Evolutionary conservation across 78 protist species (phyloP), one percentile per base, ranked within the genome.

Genomic region (Polysphondylium violaceum): DNA sequence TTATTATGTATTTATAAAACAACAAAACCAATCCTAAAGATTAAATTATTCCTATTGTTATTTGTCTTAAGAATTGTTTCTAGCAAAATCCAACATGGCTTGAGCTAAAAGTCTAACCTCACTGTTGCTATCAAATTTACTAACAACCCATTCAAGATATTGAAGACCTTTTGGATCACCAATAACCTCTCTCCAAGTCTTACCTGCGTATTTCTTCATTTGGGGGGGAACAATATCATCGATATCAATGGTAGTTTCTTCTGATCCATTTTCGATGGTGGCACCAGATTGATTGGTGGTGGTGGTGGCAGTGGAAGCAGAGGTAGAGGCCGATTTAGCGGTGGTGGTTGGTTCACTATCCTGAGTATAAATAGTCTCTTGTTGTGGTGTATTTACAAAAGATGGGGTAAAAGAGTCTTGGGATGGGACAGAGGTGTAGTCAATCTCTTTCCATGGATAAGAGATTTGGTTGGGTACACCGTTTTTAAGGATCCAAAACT

Each of bases 361-460:
- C n/a, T 75, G 85, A 58, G 53, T 35, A 12, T 67, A 47, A 51
- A 44, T 51, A 1, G 60, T 51, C 35, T 77, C 78, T 43, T 59
- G 71, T 16, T 4, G 23, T 25, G 41, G 76, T 1, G 23, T 9
- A 14, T 38, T 35, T 4, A 25, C 3, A 14, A 7, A 17, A 2
- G 72, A 59, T 7, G n/a, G 27, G 4, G 27, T 27, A 50, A 36
- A 29, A 2, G 72, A 41, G 0, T 27, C 8, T 58, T 19, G 17
- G 9, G 8, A 19, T 64, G 72, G 72, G 31, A 64, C 72, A 36
- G 21, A 25, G 3, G 38, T 21, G 31, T 21, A 36, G 33, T 59
- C 60, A 38, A 64, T 1, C 40, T 87, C 93, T 55, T 65, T 61
- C 93, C 93, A 87, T 65, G 93, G 93, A 41, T 87, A 87, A n/a